Evolutionary conservation across 495 filamentous ascomycete species (phyloP).

Genomic region (Penicillium coprophilum): DNA sequence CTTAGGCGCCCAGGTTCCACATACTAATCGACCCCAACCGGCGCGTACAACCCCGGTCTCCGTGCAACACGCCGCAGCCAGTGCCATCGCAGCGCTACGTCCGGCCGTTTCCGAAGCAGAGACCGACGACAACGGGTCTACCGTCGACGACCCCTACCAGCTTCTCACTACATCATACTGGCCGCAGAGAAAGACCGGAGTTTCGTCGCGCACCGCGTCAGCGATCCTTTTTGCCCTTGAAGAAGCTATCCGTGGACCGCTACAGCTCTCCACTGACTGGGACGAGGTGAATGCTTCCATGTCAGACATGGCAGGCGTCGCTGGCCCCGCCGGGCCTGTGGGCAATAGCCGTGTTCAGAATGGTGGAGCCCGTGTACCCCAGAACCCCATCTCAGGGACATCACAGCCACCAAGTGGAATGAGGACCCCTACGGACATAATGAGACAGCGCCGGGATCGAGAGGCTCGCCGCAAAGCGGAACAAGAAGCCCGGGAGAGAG

Average conservation of each 20-base stretch:
- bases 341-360: slow-evolving; percentile 50
- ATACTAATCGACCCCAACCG: slow-evolving; percentile 22
- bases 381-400: slow-evolving; percentile 49
- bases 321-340: slow-evolving; percentile 38
- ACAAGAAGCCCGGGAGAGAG: slow-evolving; percentile 46
- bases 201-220: slow-evolving; percentile 65
- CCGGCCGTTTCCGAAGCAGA: slow-evolving; percentile 41
- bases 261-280: slow-evolving; percentile 79
- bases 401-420: slow-evolving; percentile 46
- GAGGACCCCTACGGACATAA: slow-evolving; percentile 67
- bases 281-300: slow-evolving; percentile 92
- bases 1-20: slow-evolving; percentile 31
- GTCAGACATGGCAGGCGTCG: slow-evolving; percentile 73
- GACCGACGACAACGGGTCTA: slow-evolving; percentile 43
- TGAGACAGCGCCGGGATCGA: slow-evolving; percentile 67
- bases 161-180: slow-evolving; percentile 46
- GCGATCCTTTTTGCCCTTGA: slow-evolving; percentile 91
- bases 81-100: slow-evolving; percentile 30
- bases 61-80: slow-evolving; percentile 23
- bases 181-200: slow-evolving; percentile 54
- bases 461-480: slow-evolving; percentile 67
- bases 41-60: slow-evolving; percentile 32
- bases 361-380: slow-evolving; percentile 46
- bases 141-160: slow-evolving; percentile 36
- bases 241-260: slow-evolving; percentile 80